These are phyloP conservation scores for Nidula niveotomentosa DNA, from an alignment of 1,284 basidiomycete genomes.

Conservation along the genomic window DNA sequence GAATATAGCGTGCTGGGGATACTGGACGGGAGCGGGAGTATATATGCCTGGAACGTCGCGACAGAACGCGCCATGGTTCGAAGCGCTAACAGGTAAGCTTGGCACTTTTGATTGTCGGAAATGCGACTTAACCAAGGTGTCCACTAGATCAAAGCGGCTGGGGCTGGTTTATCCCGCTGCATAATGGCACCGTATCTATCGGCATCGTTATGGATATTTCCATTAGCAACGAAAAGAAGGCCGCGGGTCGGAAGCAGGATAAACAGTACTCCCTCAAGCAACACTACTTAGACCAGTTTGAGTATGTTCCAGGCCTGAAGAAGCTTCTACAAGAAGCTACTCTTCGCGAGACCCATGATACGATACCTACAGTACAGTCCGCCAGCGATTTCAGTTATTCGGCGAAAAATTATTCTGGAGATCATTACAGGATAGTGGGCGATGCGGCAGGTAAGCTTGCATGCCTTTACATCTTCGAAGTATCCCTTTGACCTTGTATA, in stretches of 20 bases:
- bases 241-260: slow-evolving; percentile 11
- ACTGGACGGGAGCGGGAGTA: slow-evolving; percentile 35
- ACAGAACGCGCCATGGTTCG: slow-evolving; percentile 28
- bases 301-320: slow-evolving; percentile 43
- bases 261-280: slow-evolving; percentile 22
- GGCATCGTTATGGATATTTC: slow-evolving; percentile 57
- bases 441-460: slow-evolving; percentile 54
- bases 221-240: slow-evolving; percentile 28
- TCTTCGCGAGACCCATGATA: slow-evolving; percentile 26
- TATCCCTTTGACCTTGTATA: background rate
- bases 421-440: slow-evolving; percentile 50
- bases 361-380: slow-evolving; percentile 32
- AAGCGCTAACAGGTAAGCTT: slow-evolving; percentile 30
- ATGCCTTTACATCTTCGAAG: background rate
- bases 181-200: slow-evolving; percentile 49
- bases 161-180: slow-evolving; percentile 64
- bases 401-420: slow-evolving; percentile 47
- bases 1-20: slow-evolving; percentile 49
- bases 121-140: background rate
- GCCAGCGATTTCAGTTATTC: slow-evolving; percentile 61
- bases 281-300: slow-evolving; percentile 39
- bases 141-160: slow-evolving; percentile 58
- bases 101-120: background rate
- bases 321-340: slow-evolving; percentile 39
- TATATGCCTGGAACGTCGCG: slow-evolving; percentile 25